Conservation (phyloP, 2,329 filamentous ascomycete species). For the Fusarium devonianum region DNA sequence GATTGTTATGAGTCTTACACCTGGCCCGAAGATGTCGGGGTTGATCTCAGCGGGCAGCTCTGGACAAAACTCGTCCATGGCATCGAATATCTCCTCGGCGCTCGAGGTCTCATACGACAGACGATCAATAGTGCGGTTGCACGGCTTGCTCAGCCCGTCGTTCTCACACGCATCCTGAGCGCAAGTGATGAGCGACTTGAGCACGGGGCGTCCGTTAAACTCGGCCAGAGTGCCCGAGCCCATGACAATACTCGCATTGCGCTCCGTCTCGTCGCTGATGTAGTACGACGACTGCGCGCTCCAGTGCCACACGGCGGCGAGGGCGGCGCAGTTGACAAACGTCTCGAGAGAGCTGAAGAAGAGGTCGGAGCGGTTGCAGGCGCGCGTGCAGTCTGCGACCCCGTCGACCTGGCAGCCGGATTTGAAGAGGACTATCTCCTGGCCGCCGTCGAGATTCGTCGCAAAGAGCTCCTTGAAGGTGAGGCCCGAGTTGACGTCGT, state of each 20-base stretch:
- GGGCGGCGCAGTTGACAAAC: conserved; percentile 50
- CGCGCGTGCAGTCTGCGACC: conserved; percentile 43
- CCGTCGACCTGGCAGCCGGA: conserved; percentile 45
- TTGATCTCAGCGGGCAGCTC: conserved; percentile 49
- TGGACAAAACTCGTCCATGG: conserved; percentile 48
- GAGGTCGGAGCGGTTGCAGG: conserved; percentile 42
- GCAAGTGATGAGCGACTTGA: conserved; percentile 46
- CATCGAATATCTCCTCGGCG: conserved; percentile 44
- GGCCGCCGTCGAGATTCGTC: conserved; percentile 45
- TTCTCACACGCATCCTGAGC: conserved; percentile 47
- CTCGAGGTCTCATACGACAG: conserved; percentile 40
- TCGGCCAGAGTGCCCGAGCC: conserved; percentile 42
- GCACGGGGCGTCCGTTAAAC: conserved; percentile 44
- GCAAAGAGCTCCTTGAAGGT: conserved; percentile 47
- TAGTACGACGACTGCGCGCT: conserved; percentile 43
- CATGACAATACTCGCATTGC: conserved; percentile 48
- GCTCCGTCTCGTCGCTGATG: conserved; percentile 45
- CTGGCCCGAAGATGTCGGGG: conserved; percentile 50
- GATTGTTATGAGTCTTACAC: conserved; percentile 39
- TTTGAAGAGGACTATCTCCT: conserved; percentile 44
- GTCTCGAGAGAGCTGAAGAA: conserved; percentile 49
- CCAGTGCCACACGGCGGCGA: conserved; percentile 48
- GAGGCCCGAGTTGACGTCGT: conserved; percentile 40
- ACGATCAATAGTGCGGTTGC: conserved; percentile 40
- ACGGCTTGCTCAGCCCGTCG: conserved; percentile 45